Base-by-base conservation (phyloP, 208 protist species). In the Crithidia fasciculata region DNA sequence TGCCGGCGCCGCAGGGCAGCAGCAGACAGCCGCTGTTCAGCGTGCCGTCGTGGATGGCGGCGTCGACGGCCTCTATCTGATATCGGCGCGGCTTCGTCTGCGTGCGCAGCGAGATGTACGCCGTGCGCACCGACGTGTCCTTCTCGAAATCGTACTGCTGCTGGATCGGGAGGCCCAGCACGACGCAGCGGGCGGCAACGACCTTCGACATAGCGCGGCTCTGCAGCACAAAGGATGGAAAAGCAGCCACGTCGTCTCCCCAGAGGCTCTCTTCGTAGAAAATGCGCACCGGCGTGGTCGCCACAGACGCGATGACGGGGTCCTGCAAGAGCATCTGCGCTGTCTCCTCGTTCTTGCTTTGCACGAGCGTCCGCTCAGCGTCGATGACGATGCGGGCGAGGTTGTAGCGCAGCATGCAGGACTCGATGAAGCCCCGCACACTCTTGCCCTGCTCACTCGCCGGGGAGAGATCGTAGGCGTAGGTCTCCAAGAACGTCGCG, bases 1-100 rank as follows among this genome's bases (percentile, higher is more conserved):
- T 99, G 28, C 99, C 99, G 8, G 98, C 98, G 37, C 99, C 99
- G 86, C 99, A 99, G 5, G 99, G 99, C 7, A 99, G 90, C 18
- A 99, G 97, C 58, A 99, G 97, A 53, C 99, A 98, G 19, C 99
- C 99, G 80, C 92, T 98, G 62, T 84, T 84, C 39, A 96, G 73
- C 39, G 72, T 81, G 9, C 90, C 88, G 18, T 86, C 81, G 19
- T 64, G 69, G 12, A 83, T 81, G 13, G 85, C 85, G 12, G 90
- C 88, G 55, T 95, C 87, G 28, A 96, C 81, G 36, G 92, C 92
- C 60, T 93, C 88, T 15, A 94, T 78, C 74, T 96, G 92, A 55
- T 96, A 96, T 13, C 74, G 80, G 8, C 92, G 88, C 18, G 92
- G 92, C 56, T 82, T 82, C 40, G 90, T 95, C 65, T 95, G 90